Evolutionary conservation across 1,139 yeast genomes (phyloP).

Genomic region (Protomyces lactucae-debilis): DNA sequence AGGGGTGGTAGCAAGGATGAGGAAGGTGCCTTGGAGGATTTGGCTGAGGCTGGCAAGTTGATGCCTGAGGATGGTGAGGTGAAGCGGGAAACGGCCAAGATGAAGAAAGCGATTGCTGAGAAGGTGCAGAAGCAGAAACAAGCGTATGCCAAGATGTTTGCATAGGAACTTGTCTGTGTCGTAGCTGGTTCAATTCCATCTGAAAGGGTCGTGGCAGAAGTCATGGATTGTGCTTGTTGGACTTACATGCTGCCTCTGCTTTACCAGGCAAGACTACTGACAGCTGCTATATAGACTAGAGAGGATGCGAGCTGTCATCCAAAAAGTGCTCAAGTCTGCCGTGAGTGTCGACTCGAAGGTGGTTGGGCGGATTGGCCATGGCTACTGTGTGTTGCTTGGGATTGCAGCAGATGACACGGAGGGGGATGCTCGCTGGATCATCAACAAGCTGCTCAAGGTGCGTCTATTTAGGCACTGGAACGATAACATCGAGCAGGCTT

Average conservation of each 20-base stretch:
- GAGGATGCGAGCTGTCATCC: conserved; percentile 17
- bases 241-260: not conserved
- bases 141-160: conserved; percentile 78
- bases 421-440: conserved; percentile 17
- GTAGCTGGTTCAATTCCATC: not conserved
- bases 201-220: not conserved
- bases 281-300: not conserved
- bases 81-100: conserved; percentile 58
- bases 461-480: conserved; percentile 19
- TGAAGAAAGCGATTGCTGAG: conserved; percentile 50
- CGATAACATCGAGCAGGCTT: conserved; percentile 12
- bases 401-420: conserved; percentile 8
- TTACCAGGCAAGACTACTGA: not conserved
- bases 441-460: conserved; percentile 17
- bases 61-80: conserved; percentile 77
- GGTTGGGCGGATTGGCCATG: not conserved
- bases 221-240: not conserved
- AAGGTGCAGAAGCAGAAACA: conserved; percentile 70
- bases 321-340: conserved; percentile 12
- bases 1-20: conserved; percentile 66
- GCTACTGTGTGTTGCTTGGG: conserved; percentile 18
- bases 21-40: conserved; percentile 53
- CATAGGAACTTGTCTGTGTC: not conserved
- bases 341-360: conserved; percentile 4
- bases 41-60: conserved; percentile 34